Conservation (phyloP, 805 yeast genomes). For the Scheffersomyces spartinae region DNA sequence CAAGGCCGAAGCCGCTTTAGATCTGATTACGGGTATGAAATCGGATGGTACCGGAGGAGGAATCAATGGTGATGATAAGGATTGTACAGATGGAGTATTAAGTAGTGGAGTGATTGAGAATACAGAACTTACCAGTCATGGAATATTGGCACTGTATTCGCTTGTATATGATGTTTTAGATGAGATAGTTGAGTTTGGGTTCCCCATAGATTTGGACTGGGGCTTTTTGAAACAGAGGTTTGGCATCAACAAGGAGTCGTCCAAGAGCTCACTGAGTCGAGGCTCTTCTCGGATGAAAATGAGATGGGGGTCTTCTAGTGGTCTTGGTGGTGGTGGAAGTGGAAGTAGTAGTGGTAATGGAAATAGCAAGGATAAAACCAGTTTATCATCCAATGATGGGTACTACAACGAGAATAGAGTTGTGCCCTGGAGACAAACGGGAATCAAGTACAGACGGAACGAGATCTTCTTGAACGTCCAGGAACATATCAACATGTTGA, state of each 20-base stretch:
- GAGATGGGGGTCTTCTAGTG: too few relatives aligned
- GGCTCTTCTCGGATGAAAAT: too few relatives aligned
- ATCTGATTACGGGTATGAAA: too few relatives aligned
- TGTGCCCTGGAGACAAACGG: slow-evolving; percentile 60
- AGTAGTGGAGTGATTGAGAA: too few relatives aligned
- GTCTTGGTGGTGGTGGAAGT: background rate
- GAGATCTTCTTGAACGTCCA: slow-evolving; percentile 67
- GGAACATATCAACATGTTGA: slow-evolving; percentile 63
- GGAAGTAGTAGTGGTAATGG: slow-evolving; percentile 1
- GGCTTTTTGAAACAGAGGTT: slow-evolving; percentile 8
- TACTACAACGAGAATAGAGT: too few relatives aligned
- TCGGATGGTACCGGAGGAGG: too few relatives aligned
- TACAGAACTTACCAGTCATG: too few relatives aligned
- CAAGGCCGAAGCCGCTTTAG: too few relatives aligned
- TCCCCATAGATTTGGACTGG: slow-evolving; percentile 58
- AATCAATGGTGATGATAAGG: too few relatives aligned
- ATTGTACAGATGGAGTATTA: too few relatives aligned
- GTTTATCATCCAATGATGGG: too few relatives aligned
- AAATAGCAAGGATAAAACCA: slow-evolving; percentile 1
- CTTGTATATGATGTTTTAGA: slow-evolving; percentile 76
- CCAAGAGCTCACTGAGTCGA: slow-evolving; percentile 6
- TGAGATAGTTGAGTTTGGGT: slow-evolving; percentile 68
- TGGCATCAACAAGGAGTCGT: slow-evolving; percentile 2
- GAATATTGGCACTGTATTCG: too few relatives aligned
- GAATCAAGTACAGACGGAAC: slow-evolving; percentile 69